Evolutionary conservation across 2,329 filamentous ascomycete species (phyloP).

Genomic region (Phaeoacremonium minimum): DNA sequence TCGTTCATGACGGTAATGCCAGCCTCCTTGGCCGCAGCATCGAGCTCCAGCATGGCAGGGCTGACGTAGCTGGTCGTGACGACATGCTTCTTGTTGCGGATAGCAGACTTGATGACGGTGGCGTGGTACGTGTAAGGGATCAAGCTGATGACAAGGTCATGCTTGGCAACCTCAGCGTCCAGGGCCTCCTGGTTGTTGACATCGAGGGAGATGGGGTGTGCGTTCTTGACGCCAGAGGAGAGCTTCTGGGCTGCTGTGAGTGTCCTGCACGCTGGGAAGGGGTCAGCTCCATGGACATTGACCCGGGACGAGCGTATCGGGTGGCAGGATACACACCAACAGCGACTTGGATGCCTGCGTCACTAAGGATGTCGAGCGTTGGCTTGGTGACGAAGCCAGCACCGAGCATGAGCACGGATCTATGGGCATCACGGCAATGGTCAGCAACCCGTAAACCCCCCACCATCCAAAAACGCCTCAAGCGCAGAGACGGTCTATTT

Average conservation of each 20-base stretch:
- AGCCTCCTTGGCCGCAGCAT: slow-evolving; percentile 77
- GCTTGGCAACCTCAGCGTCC: slow-evolving; percentile 76
- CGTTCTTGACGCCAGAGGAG: slow-evolving; percentile 65
- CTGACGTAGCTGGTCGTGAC: slow-evolving; percentile 93
- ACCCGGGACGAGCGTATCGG: background rate
- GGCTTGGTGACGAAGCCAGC: slow-evolving; percentile 58
- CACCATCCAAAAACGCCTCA: too few relatives aligned
- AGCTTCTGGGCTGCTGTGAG: slow-evolving; percentile 74
- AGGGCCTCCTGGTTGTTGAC: slow-evolving; percentile 73
- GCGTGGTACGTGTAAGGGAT: slow-evolving; percentile 91
- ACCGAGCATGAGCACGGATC: slow-evolving; percentile 43
- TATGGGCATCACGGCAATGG: too few relatives aligned
- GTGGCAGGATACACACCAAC: slow-evolving; percentile 45
- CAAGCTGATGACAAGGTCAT: slow-evolving; percentile 74
- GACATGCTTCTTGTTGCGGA: slow-evolving; percentile 89
- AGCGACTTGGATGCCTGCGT: slow-evolving; percentile 56
- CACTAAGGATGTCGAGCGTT: slow-evolving; percentile 58
- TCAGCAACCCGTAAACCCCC: too few relatives aligned
- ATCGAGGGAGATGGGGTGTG: slow-evolving; percentile 77
- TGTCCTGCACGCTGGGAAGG: slow-evolving; percentile 67
- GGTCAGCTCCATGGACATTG: background rate
- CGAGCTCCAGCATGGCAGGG: slow-evolving; percentile 84
- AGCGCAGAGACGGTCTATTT: too few relatives aligned
- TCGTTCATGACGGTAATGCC: slow-evolving; percentile 98
- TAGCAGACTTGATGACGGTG: slow-evolving; percentile 86